Base-by-base conservation (phyloP, 140 eudicot species). In the Anethum foeniculum region DNA sequence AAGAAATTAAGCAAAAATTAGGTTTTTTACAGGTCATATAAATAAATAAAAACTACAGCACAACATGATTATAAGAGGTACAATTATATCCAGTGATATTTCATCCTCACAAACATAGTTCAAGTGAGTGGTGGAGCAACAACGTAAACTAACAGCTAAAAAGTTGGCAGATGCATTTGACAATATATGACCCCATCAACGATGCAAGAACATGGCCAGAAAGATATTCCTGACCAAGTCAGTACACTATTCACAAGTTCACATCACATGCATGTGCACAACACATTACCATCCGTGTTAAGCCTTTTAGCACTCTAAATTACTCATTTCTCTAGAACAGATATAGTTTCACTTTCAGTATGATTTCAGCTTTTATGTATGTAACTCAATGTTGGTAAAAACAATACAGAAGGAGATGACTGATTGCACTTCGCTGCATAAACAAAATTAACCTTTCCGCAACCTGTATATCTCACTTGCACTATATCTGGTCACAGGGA, bases 1-100 rank as follows among this genome's bases (percentile, higher is more conserved):
- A 72, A 79, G 44, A 78, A 75, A 34, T 51, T 48, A 83, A 77
- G 71, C 19, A 65, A 79, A 27, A 27, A 67, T 79, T 27, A 19
- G 38, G 65, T 67, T 65, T 67, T 47, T 46, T 47, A 23, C 52
- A 16, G 30, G 23, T 41, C 28, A 27, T 39, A 46, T n/a, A 38
- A 8, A 58, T 4, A 69, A 15, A 39, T 21, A 11, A 27, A 39
- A 43, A 60, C 19, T 43, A 62, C 69, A 81, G 30, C 51, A 23
- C n/a, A 25, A 67, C 32, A 77, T 41, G 54, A 23, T 1, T 67
- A 41, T 38, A 38, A 71, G 12, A 38, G 27, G 49, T 19, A 19
- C n/a, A 3, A 71, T 6, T 14, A 36, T 71, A 75, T 38, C 25
- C n/a, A 32, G 16, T 23, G 28, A 21, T 46, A 46, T 74, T 74